Evolutionary conservation across 2,329 filamentous ascomycete genomes (phyloP), one percentile per base, ranked within the genome.

Genomic region (Microdochium bolleyi): DNA sequence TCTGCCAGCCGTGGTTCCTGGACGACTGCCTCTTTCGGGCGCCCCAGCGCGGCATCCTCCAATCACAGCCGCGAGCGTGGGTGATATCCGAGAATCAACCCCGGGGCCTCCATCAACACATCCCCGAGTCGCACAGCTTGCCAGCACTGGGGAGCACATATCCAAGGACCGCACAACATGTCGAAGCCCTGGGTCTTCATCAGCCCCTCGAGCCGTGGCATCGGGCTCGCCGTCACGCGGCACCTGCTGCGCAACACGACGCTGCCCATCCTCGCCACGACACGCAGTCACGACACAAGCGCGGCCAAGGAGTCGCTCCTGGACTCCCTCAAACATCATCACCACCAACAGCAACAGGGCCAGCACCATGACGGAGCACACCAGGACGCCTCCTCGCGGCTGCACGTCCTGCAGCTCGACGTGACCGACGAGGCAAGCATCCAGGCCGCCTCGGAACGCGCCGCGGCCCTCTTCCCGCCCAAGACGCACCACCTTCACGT

Each of bases 371-470:
- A n/a, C n/a, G n/a, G n/a, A n/a, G n/a, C n/a, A n/a, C n/a, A n/a
- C n/a, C n/a, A n/a, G n/a, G n/a, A n/a, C n/a, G n/a, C 63, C 27
- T 60, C 64, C 5, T 58, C 62, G 13, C 67, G 74, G 2, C 68
- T 78, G 11, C 66, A 69, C 56, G 56, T 77, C 22, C 61, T 72
- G 14, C 61, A 57, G 16, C 61, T 72, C 46, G 76, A 79, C 65
- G 75, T 78, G 30, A 73, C 70, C 2, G 80, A 88, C 61, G 88
- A 92, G 68, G 56, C 70, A 25, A 80, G 80, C 34, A 79, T 94
- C 38, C 61, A 70, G 49, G 76, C 79, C 38, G 83, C 87, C 19
- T 73, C 80, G 3, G 64, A 65, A 14, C 60, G 60, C 49, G 83
- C 83, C 25, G 70, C 70, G 22, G 62, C 70, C 7, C 69, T 80